Conservation (phyloP, 2,329 filamentous ascomycete genomes). For the Pezicula radicicola region DNA sequence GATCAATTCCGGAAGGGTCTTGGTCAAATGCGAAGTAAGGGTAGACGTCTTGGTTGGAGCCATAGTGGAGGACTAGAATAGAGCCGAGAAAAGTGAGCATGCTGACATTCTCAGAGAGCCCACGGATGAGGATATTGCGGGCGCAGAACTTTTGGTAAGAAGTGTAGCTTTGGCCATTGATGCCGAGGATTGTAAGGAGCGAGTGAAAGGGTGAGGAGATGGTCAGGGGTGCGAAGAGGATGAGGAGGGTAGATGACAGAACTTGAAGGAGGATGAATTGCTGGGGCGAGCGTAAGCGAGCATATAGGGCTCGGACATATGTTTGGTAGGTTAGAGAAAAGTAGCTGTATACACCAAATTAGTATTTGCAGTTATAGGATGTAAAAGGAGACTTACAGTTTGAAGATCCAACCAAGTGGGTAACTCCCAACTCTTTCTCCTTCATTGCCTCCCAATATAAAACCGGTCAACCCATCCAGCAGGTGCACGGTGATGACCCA, state of each 20-base stretch:
- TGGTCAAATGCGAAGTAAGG: slow-evolving; percentile 66
- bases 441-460: slow-evolving; percentile 63
- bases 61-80: slow-evolving; percentile 64
- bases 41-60: slow-evolving; percentile 64
- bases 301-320: slow-evolving; percentile 67
- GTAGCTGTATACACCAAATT: slow-evolving; percentile 33
- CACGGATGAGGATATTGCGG: slow-evolving; percentile 65
- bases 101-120: slow-evolving; percentile 63
- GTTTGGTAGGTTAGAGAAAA: slow-evolving; percentile 70
- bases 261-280: slow-evolving; percentile 66
- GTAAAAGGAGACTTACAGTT: slow-evolving; percentile 47
- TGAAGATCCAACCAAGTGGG: slow-evolving; percentile 69
- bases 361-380: background rate
- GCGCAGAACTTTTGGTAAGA: slow-evolving; percentile 65
- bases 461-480: slow-evolving; percentile 61
- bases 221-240: slow-evolving; percentile 60
- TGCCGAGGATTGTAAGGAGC: slow-evolving; percentile 46
- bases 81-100: slow-evolving; percentile 68
- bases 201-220: slow-evolving; percentile 60
- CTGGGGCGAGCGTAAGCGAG: slow-evolving; percentile 60
- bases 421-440: slow-evolving; percentile 67
- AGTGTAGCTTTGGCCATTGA: slow-evolving; percentile 58
- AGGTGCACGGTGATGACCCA: slow-evolving; percentile 67
- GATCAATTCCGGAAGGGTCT: background rate
- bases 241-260: slow-evolving; percentile 59